A percentile compares a stretch with the other conserved stretches of the same genome.
These are phyloP conservation scores for Helichrysum umbraculigerum DNA, from an alignment of 129 eudicot genomes.

Conservation along the genomic window DNA sequence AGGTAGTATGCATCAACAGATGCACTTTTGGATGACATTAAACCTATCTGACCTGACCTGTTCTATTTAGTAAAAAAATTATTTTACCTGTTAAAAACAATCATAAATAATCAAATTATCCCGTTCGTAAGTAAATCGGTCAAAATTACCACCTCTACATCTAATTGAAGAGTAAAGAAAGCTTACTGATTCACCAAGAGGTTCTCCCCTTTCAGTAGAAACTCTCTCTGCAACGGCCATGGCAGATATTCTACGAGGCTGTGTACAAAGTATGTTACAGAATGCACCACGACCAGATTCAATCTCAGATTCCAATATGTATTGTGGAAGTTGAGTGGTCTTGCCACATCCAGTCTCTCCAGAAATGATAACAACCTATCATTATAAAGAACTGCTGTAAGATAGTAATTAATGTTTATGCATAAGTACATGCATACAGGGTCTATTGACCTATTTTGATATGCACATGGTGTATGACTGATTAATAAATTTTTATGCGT, in stretches of 20 bases:
- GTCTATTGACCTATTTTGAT: background rate
- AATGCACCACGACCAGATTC: slow-evolving; percentile 99
- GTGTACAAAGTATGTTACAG: slow-evolving; percentile 92
- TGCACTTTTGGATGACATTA: background rate
- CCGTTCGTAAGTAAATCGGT: background rate
- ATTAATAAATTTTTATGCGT: background rate
- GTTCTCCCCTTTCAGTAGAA: slow-evolving; percentile 98
- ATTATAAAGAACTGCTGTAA: slow-evolving; percentile 15
- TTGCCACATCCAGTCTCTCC: slow-evolving; percentile 99
- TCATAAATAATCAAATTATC: background rate
- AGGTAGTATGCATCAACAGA: background rate
- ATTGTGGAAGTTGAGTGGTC: slow-evolving; percentile 99
- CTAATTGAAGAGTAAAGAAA: slow-evolving; percentile 22
- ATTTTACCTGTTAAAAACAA: background rate
- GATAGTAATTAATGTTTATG: slow-evolving; percentile 8
- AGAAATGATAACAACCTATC: slow-evolving; percentile 85
- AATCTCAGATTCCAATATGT: slow-evolving; percentile 91
- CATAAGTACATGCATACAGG: slow-evolving; percentile 1
- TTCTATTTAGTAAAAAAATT: background rate
- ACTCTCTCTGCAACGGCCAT: slow-evolving; percentile 97
- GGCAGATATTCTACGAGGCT: slow-evolving; percentile 98
- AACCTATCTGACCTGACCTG: background rate
- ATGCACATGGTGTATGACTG: slow-evolving; percentile 11
- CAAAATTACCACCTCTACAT: background rate
- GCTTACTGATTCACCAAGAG: slow-evolving; percentile 94